Evolutionary conservation across 192 early-diverging fungal species (phyloP), one percentile per base, ranked within the genome.

Genomic region (Backusella tarrabulga): DNA sequence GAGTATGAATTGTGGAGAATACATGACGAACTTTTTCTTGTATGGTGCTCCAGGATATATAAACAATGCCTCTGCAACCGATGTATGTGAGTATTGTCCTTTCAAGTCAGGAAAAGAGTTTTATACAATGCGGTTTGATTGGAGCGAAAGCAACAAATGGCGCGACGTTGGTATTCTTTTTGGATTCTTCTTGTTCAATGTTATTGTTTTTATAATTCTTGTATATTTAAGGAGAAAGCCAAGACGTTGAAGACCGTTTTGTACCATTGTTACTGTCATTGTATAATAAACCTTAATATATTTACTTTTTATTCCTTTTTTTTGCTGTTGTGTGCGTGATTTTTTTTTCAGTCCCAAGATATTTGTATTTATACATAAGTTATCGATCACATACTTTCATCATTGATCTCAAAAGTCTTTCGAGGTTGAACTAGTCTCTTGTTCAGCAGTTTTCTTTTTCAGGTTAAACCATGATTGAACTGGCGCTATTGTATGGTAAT

Each of bases 161-260:
- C 87, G 92, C 70, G 92, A 93, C 79, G 76, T 91, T 77, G 88
- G 89, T 32, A 90, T 93, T 56, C 69, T 95, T 74, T 82, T 85
- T 23, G 85, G 82, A 3, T 93, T 90, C 76, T 82, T 83, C 23
- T 75, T 67, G 0, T 91, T 93, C 80, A 93, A 95, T 72, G 67
- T 88, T 15, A 17, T 86, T 9, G 81, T 91, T 4, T 84, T 79
- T 73, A 46, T 83, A 23, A 73, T 66, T 32, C 79, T 80, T 38
- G 70, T 87, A 34, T 83, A 79, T 50, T 85, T 78, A 84, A 85
- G 83, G 68, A 63, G 76, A 63, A 72, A 73, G 29, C 46, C 66
- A 14, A 36, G 79, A 29, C 54, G 79, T 9, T 80, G 68, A 76
- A 72, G 11, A 19, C 4, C 34, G 1, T 12, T 15, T 32, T 72